Evolutionary conservation across 176 grass and related monocot species (phyloP), one percentile per base, ranked within the genome.

Genomic region (Coix lacrymajobi): DNA sequence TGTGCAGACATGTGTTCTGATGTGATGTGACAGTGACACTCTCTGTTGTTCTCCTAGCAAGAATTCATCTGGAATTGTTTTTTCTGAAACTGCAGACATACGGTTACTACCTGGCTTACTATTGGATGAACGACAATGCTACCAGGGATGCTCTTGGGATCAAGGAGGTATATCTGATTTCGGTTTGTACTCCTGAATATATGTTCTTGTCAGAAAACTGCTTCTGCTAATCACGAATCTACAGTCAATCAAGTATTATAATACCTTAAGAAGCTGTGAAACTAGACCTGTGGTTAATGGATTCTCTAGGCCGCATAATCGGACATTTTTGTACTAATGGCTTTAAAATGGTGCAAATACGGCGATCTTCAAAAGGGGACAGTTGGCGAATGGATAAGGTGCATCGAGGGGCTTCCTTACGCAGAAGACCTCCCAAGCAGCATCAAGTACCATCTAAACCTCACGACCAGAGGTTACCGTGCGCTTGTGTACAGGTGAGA

Each of bases 401-500:
- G 93, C 63, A 71, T 2, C 1, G 1, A 3, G 1, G 20, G 4
- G 10, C 16, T 90, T n/a, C 85, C 85, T 20, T 88, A 85, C 40
- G 16, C 43, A 6, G 0, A 0, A 1, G 81, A 93, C 8, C 12
- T 88, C 49, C 60, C 41, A 33, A 93, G 67, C 70, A 93, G 49
- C 66, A 85, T 90, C 56, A 12, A 60, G 6, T 90, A 80, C 41
- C 81, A 90, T 69, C 28, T 61, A n/a, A 90, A 87, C 12, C 68
- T 93, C 15, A 87, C 48, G 20, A 84, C 28, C 0, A 87, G 58
- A 60, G 85, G 85, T 29, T 93, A 85, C 25, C 91, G 72, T n/a
- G 91, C 71, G 31, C 81, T 88, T 31, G 66, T 93, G 11, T 87
- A 83, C n/a, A 87, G 87, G 91, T 93, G 36, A 73, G 36, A 73